A percentile compares a stretch with the other conserved stretches of the same genome.
phyloP scores from a whole-genome alignment of 2,329 filamentous ascomycete genomes.

The Karstenula rhodostoma region DNA sequence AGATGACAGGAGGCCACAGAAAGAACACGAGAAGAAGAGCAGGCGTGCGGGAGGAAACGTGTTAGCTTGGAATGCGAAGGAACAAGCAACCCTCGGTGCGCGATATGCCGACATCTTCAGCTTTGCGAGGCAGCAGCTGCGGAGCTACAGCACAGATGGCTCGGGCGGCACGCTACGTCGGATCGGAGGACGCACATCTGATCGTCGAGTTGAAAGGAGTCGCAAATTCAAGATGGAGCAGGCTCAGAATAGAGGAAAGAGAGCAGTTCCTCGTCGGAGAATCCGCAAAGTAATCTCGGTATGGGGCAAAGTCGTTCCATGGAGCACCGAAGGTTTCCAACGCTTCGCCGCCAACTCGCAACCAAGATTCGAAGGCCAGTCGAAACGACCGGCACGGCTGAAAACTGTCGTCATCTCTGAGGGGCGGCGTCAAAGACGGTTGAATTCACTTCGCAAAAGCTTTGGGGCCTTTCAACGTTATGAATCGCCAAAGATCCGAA shows the following conservation, averaged over 20 bases:
- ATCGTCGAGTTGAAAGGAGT: not conserved
- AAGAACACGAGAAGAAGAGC: constrained; percentile 25
- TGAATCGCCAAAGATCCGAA: not conserved
- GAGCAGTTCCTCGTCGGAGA: not conserved
- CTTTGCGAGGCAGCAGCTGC: constrained; percentile 25
- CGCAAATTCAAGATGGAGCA: not conserved
- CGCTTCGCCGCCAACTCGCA: not conserved
- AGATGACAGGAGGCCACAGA: constrained; percentile 21
- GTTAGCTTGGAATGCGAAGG: constrained; percentile 6
- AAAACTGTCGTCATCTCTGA: not conserved
- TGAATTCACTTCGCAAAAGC: not conserved
- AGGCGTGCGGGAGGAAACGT: not conserved
- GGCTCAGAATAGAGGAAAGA: not conserved
- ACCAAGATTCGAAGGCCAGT: not conserved
- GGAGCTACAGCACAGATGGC: constrained; percentile 17
- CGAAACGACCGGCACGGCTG: not conserved
- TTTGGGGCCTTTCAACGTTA: not conserved
- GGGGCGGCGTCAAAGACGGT: constrained; percentile 2
- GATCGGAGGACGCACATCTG: not conserved
- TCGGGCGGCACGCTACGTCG: not conserved
- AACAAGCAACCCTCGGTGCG: constrained; percentile 10
- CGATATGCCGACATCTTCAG: constrained; percentile 38
- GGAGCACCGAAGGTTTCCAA: not conserved
- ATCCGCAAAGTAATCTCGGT: constrained; percentile 1
- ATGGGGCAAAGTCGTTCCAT: constrained; percentile 1